Evolutionary conservation across 2,329 filamentous ascomycete species (phyloP).

Genomic region (Fusarium multiceps): DNA sequence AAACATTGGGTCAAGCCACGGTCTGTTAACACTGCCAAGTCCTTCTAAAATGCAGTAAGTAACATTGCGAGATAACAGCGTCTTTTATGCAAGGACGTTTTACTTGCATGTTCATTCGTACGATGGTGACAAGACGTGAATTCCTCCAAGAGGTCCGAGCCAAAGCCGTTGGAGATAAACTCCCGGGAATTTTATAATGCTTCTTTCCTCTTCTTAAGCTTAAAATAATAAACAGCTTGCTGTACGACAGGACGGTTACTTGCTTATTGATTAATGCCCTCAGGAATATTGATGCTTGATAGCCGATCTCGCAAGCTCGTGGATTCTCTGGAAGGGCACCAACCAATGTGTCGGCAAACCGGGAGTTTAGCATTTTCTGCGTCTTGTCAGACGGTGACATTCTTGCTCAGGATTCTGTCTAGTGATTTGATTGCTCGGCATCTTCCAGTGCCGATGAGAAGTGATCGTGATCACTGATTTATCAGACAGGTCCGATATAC

Average conservation of each 20-base stretch:
- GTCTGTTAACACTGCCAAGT: neutral
- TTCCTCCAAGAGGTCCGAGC: neutral
- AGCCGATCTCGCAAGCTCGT: neutral
- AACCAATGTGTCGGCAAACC: neutral
- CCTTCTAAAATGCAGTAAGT: neutral
- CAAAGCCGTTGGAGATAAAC: neutral
- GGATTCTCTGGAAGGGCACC: neutral
- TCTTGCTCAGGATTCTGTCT: neutral
- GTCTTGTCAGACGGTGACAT: neutral
- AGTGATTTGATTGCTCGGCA: neutral
- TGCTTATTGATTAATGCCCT: accelerated
- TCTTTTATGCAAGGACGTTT: neutral
- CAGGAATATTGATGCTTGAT: neutral
- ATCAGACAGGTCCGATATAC: neutral
- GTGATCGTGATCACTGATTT: neutral
- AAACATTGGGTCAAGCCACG: neutral
- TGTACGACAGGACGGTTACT: accelerated
- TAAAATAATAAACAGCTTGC: neutral
- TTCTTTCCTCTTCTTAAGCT: neutral
- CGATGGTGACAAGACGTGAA: neutral
- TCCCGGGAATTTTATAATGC: neutral
- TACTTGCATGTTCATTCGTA: too few species aligned
- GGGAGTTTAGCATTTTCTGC: neutral
- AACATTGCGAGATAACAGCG: accelerated
- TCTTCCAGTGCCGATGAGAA: neutral